phyloP scores from a whole-genome alignment of 1,284 basidiomycete genomes.

The Golubevia pallescens region DNA sequence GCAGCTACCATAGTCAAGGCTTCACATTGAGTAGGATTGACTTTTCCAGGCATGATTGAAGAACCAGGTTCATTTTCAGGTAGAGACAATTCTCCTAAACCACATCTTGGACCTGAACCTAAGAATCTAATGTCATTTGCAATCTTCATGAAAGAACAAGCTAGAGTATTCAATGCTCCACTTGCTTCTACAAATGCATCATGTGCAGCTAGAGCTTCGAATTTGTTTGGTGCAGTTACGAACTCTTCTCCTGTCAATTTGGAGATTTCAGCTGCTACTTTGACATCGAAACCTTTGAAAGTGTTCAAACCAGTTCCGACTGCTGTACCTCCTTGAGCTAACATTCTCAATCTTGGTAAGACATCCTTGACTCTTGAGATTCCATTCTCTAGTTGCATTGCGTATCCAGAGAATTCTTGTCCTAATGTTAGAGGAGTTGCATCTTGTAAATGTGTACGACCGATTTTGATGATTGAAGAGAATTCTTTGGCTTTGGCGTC shows the following conservation, averaged over 20 bases:
- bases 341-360: conserved; percentile 83
- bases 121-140: conserved; percentile 99
- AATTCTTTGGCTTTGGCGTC: conserved; percentile 75
- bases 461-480: conserved; percentile 86
- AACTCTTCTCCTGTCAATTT: conserved; percentile 89
- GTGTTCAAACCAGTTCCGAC: conserved; percentile 99
- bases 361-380: conserved; percentile 84
- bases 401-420: conserved; percentile 98
- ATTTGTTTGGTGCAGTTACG: conserved; percentile 99
- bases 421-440: conserved; percentile 97
- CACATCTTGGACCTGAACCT: conserved; percentile 95
- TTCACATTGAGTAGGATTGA: conserved; percentile 99
- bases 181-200: conserved; percentile 97
- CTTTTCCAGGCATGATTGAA: conserved; percentile 99
- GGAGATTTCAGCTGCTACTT: conserved; percentile 89
- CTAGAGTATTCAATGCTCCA: conserved; percentile 92
- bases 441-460: conserved; percentile 94
- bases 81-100: conserved; percentile 88
- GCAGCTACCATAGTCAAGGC: conserved; percentile 96
- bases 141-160: conserved; percentile 97
- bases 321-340: conserved; percentile 98
- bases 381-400: conserved; percentile 89
- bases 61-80: conserved; percentile 99
- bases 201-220: conserved; percentile 94
- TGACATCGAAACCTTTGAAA: conserved; percentile 92